Evolutionary conservation across 73 alveolate genomes (phyloP).

Genomic region (Paramecium octaurelia): DNA sequence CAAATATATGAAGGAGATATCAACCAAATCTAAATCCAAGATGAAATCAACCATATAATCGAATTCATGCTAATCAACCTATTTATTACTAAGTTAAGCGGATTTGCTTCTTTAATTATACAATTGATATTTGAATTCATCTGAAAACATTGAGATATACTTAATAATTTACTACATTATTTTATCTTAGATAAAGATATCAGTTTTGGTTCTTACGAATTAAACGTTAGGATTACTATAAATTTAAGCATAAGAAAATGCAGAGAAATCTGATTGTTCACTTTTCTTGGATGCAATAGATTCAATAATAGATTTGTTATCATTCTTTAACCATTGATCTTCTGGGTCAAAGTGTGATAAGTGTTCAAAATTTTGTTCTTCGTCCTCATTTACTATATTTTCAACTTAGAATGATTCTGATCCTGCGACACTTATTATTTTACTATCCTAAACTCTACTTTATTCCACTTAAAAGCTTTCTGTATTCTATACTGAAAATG

Average conservation of each 20-base stretch:
- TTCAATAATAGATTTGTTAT: slow-evolving; percentile 55
- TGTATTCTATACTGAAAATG: slow-evolving; percentile 8
- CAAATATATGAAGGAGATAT: slow-evolving; percentile 70
- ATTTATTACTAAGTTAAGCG: slow-evolving; percentile 57
- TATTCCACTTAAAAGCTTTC: slow-evolving; percentile 39
- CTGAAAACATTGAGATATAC: slow-evolving; percentile 81
- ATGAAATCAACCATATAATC: slow-evolving; percentile 67
- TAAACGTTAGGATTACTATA: slow-evolving; percentile 14
- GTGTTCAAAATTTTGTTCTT: slow-evolving; percentile 67
- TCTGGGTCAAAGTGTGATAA: slow-evolving; percentile 74
- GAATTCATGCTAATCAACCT: slow-evolving; percentile 29
- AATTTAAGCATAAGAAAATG: slow-evolving; percentile 36
- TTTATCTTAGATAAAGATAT: slow-evolving; percentile 81
- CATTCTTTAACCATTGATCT: slow-evolving; percentile 72
- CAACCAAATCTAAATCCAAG: slow-evolving; percentile 81
- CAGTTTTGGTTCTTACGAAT: slow-evolving; percentile 72
- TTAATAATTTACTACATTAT: slow-evolving; percentile 80
- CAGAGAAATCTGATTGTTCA: slow-evolving; percentile 45
- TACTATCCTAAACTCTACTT: neutral
- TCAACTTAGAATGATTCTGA: slow-evolving; percentile 53
- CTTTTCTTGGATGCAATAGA: slow-evolving; percentile 48
- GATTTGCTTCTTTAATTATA: slow-evolving; percentile 68
- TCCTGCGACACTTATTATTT: neutral
- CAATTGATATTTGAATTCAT: slow-evolving; percentile 72
- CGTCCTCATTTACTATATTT: neutral